phyloP scores from a whole-genome alignment of 1,139 yeast genomes.

The Yamadazyma triangularis region DNA sequence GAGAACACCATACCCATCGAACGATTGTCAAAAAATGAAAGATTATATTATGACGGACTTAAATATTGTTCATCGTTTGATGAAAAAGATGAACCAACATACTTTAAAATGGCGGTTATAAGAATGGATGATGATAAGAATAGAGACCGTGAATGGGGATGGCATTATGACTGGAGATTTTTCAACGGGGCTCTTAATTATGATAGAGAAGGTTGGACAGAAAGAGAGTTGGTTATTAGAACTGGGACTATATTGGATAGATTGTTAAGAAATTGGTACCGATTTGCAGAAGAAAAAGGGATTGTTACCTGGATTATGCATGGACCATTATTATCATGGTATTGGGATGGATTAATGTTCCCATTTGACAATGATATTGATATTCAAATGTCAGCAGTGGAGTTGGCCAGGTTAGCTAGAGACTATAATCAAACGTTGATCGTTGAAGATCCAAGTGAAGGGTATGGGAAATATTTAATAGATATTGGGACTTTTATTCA shows the following conservation, averaged over 20 bases:
- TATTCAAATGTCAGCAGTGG: constrained; percentile 31
- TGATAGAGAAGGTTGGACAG: constrained; percentile 23
- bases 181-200: constrained; percentile 32
- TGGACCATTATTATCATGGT: constrained; percentile 27
- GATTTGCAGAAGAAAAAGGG: constrained; percentile 28
- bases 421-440: constrained; percentile 27
- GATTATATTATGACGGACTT: constrained; percentile 22
- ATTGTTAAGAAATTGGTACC: constrained; percentile 25
- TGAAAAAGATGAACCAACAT: constrained; percentile 22
- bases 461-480: constrained; percentile 27
- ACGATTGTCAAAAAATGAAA: constrained; percentile 15
- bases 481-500: constrained; percentile 32
- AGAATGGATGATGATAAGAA: constrained; percentile 20
- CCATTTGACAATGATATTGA: constrained; percentile 33
- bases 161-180: constrained; percentile 40
- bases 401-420: constrained; percentile 21
- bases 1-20: constrained; percentile 3
- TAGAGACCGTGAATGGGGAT: constrained; percentile 28
- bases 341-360: constrained; percentile 43
- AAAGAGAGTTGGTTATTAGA: constrained; percentile 19
- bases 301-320: constrained; percentile 26
- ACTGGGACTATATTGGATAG: constrained; percentile 24
- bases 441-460: constrained; percentile 26
- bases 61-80: constrained; percentile 16
- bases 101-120: constrained; percentile 31